phyloP scores from a whole-genome alignment of 257 asterid species.

The Solanum gracilifrons region DNA sequence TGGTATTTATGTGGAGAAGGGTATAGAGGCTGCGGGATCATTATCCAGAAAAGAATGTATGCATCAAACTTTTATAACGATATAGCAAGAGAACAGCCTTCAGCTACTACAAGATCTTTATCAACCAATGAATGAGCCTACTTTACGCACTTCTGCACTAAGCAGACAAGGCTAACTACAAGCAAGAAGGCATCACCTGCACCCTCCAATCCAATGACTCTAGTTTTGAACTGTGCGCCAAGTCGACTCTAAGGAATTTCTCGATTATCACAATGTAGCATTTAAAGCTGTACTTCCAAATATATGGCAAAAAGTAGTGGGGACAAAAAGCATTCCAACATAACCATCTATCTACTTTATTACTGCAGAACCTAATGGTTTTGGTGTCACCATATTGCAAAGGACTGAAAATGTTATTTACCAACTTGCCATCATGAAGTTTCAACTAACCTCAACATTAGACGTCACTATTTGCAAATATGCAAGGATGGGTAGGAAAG shows the following conservation, averaged over 20 bases:
- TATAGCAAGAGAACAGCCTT: background rate
- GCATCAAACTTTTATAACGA: background rate
- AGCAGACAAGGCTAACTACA: background rate
- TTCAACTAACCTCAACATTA: background rate
- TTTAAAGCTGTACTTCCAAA: background rate
- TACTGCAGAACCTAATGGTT: background rate
- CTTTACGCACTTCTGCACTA: background rate
- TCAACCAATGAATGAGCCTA: background rate
- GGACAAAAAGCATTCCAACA: background rate
- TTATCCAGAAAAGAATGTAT: background rate
- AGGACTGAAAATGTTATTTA: background rate
- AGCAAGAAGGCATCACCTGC: background rate
- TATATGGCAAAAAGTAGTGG: background rate
- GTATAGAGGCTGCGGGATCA: background rate
- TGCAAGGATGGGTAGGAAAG: background rate
- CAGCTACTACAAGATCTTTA: background rate
- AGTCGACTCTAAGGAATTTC: background rate
- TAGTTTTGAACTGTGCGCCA: background rate
- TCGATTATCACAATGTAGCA: background rate
- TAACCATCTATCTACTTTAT: background rate
- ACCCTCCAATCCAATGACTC: background rate
- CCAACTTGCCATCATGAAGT: background rate
- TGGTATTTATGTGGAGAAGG: background rate
- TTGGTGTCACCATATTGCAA: background rate
- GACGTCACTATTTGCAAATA: background rate